Conservation (phyloP, 495 filamentous ascomycete species). For the Talaromyces liani region DNA sequence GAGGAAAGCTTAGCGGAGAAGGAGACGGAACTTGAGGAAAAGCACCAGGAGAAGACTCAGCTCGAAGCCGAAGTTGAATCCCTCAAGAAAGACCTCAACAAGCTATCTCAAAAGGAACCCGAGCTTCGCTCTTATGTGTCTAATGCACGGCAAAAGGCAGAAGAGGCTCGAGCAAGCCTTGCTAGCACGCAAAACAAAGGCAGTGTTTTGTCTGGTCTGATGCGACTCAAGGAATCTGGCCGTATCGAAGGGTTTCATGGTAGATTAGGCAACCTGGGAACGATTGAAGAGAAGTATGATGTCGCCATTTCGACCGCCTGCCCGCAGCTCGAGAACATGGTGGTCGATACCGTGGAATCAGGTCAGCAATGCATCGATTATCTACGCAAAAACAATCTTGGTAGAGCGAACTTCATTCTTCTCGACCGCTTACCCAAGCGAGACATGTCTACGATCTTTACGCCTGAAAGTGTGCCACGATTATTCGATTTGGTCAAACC, state of each 20-base stretch:
- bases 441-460: slow-evolving; percentile 70
- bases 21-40: slow-evolving; percentile 64
- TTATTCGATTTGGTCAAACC: slow-evolving; percentile 89
- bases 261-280: slow-evolving; percentile 89
- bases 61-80: slow-evolving; percentile 68
- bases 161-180: slow-evolving; percentile 85
- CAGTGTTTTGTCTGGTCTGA: slow-evolving; percentile 82
- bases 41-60: slow-evolving; percentile 59
- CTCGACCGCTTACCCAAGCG: slow-evolving; percentile 75
- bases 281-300: slow-evolving; percentile 90
- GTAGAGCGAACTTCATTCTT: slow-evolving; percentile 94
- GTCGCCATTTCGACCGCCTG: slow-evolving; percentile 96
- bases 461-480: slow-evolving; percentile 85
- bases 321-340: slow-evolving; percentile 83
- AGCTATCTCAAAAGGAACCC: slow-evolving; percentile 68
- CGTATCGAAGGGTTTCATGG: slow-evolving; percentile 96
- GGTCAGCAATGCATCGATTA: slow-evolving; percentile 98
- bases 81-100: slow-evolving; percentile 61
- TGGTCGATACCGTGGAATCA: slow-evolving; percentile 89
- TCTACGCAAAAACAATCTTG: slow-evolving; percentile 92
- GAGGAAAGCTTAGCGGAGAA: slow-evolving; percentile 64
- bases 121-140: slow-evolving; percentile 75
- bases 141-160: slow-evolving; percentile 82
- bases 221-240: slow-evolving; percentile 92
- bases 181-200: slow-evolving; percentile 86